Percentiles rank a stretch among this genome's conserved stretches.
These are phyloP conservation scores for Corymbia calophylla DNA, from an alignment of 441 rosid species.

Conservation along the genomic window DNA sequence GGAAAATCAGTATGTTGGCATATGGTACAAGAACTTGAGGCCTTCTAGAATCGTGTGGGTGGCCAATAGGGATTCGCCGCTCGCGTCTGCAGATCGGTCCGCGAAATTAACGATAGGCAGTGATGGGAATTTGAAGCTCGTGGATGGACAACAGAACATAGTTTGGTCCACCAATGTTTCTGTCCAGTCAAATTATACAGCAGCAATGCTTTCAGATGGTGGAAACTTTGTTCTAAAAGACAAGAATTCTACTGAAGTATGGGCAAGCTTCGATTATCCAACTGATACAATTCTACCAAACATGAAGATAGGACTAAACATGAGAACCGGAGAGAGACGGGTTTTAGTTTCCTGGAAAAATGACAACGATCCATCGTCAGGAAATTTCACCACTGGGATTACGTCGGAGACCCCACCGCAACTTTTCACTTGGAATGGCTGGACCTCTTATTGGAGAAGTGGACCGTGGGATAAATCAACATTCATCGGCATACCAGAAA, in stretches of 20 bases:
- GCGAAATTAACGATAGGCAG: neutral
- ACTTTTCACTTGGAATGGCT: neutral
- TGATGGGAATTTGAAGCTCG: neutral
- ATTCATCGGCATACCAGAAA: neutral
- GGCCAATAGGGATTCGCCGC: neutral
- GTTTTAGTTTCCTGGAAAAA: neutral
- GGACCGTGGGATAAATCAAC: neutral
- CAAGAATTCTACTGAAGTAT: neutral
- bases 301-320: neutral
- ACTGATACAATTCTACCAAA: neutral
- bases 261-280: neutral
- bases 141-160: neutral
- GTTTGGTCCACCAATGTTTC: neutral
- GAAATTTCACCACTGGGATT: neutral
- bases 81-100: neutral
- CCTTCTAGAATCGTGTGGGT: neutral
- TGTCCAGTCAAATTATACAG: neutral
- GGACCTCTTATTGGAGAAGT: neutral
- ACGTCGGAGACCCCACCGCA: neutral
- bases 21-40: neutral
- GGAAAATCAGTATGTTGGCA: neutral
- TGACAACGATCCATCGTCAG: neutral
- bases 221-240: neutral
- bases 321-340: neutral
- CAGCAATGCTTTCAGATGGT: neutral